A percentile compares a stretch with the other conserved stretches of the same genome.
phyloP scores from a whole-genome alignment of 768 basidiomycete genomes.

The Mycena kentingensis region DNA sequence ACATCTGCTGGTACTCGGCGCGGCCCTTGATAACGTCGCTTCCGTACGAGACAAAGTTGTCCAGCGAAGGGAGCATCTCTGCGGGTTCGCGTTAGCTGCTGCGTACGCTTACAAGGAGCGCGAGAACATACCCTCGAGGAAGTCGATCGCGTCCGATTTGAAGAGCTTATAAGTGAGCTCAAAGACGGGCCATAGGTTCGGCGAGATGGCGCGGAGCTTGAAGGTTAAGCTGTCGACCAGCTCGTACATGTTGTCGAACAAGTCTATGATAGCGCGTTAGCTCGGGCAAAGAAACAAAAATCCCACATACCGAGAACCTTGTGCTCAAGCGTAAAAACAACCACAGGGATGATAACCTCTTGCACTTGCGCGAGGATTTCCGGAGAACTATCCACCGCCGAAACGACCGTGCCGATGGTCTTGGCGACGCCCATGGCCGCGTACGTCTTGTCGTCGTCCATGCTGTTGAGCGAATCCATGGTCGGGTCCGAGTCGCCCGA shows the following conservation, averaged over 20 bases:
- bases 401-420: slow-evolving; percentile 79
- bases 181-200: slow-evolving; percentile 86
- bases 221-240: slow-evolving; percentile 84
- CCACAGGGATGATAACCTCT: slow-evolving; percentile 77
- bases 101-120: neutral
- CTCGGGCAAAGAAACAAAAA: neutral
- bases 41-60: slow-evolving; percentile 88
- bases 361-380: slow-evolving; percentile 81
- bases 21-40: slow-evolving; percentile 71
- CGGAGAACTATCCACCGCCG: slow-evolving; percentile 69
- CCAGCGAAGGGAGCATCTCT: slow-evolving; percentile 88
- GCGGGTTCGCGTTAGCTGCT: slow-evolving; percentile 1
- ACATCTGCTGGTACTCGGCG: slow-evolving; percentile 75
- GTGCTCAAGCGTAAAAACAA: slow-evolving; percentile 74
- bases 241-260: slow-evolving; percentile 87
- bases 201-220: slow-evolving; percentile 72
- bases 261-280: slow-evolving; percentile 47
- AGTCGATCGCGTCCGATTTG: slow-evolving; percentile 83
- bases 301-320: slow-evolving; percentile 68
- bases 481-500: slow-evolving; percentile 51
- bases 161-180: slow-evolving; percentile 81
- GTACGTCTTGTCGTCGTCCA: slow-evolving; percentile 85
- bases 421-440: slow-evolving; percentile 86
- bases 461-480: slow-evolving; percentile 55
- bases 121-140: slow-evolving; percentile 69